A percentile compares a stretch with the other conserved stretches of the same genome.
These are phyloP conservation scores for Cajanus cajan DNA, from an alignment of 306 rosid genomes.

Conservation along the genomic window DNA sequence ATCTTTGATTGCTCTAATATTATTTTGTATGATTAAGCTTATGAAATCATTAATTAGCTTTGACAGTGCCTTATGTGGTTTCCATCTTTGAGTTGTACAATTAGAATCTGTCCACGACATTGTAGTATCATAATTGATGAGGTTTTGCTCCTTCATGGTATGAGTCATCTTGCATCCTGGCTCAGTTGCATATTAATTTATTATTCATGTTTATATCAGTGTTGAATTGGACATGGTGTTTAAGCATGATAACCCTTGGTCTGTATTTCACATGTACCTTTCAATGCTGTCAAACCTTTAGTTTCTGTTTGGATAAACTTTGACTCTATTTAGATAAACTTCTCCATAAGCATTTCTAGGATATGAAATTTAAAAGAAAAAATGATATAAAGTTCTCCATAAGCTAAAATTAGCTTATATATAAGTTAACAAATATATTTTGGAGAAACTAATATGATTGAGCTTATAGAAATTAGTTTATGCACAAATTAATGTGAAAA, in stretches of 20 bases:
- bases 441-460: too few species aligned
- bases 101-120: not conserved
- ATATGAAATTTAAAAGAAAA: too few species aligned
- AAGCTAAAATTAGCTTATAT: too few species aligned
- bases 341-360: too few species aligned
- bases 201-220: not conserved
- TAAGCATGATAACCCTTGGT: not conserved
- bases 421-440: too few species aligned
- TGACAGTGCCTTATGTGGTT: too few species aligned
- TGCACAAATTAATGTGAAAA: not conserved
- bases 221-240: not conserved
- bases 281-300: constrained; percentile 10
- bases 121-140: not conserved
- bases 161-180: constrained; percentile 1
- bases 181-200: not conserved
- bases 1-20: constrained; percentile 9
- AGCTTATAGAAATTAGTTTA: too few species aligned
- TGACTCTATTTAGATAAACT: too few species aligned
- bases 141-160: constrained; percentile 1
- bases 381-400: too few species aligned
- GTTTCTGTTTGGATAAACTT: not conserved
- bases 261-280: not conserved
- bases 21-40: constrained; percentile 5
- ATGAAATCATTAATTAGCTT: too few species aligned
- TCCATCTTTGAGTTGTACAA: too few species aligned